Conservation (phyloP, 2,329 filamentous ascomycete genomes). For the Diaporthe sp. region DNA sequence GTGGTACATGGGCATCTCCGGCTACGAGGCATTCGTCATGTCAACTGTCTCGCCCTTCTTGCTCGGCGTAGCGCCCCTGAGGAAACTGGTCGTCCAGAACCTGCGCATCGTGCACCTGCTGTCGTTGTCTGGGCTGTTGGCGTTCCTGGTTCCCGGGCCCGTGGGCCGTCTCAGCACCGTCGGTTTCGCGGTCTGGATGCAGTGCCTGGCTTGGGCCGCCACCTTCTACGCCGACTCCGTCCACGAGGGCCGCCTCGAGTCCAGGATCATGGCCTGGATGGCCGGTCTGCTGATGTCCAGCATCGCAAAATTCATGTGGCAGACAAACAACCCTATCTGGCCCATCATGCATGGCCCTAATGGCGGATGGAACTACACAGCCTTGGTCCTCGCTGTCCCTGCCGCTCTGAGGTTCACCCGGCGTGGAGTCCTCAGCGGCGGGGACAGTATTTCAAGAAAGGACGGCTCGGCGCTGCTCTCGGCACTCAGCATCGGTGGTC, state of each 20-base stretch:
- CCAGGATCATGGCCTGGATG: slow-evolving; percentile 82
- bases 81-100: slow-evolving; percentile 76
- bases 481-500: slow-evolving; percentile 82
- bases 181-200: slow-evolving; percentile 83
- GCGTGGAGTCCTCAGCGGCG: slow-evolving; percentile 64
- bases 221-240: slow-evolving; percentile 83
- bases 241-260: slow-evolving; percentile 82
- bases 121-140: slow-evolving; percentile 79
- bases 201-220: slow-evolving; percentile 86
- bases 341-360: slow-evolving; percentile 91
- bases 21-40: slow-evolving; percentile 93
- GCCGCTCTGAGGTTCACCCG: slow-evolving; percentile 83
- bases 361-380: slow-evolving; percentile 91
- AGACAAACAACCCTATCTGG: slow-evolving; percentile 98
- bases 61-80: slow-evolving; percentile 77
- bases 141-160: slow-evolving; percentile 81
- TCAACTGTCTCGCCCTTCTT: slow-evolving; percentile 84
- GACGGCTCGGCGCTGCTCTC: slow-evolving; percentile 79
- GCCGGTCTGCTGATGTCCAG: slow-evolving; percentile 88
- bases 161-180: slow-evolving; percentile 83
- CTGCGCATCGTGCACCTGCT: slow-evolving; percentile 79
- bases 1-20: slow-evolving; percentile 99
- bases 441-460: slow-evolving; percentile 52
- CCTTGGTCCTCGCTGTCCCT: slow-evolving; percentile 80
- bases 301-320: slow-evolving; percentile 91